These are phyloP conservation scores for Forsythia viridissima DNA, from an alignment of 257 asterid species.

Conservation along the genomic window DNA sequence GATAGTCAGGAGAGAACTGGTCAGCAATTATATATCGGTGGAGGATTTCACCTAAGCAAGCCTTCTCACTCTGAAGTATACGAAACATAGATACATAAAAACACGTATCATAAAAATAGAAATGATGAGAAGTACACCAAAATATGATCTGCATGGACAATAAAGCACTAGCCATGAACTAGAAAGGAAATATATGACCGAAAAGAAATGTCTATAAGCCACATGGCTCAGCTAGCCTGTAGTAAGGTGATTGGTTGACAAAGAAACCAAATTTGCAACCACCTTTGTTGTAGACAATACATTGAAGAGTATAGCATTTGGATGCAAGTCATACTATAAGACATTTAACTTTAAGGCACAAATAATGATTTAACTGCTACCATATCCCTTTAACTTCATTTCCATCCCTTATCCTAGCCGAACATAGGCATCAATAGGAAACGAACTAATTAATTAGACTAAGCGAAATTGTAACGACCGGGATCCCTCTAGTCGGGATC, in stretches of 20 bases:
- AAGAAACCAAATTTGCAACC: not conserved
- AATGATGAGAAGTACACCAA: not conserved
- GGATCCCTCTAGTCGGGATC: too few species aligned
- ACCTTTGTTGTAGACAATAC: not conserved
- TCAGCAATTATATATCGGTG: constrained; percentile 69
- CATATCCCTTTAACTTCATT: not conserved
- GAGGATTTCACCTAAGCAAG: constrained; percentile 76
- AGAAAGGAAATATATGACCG: not conserved
- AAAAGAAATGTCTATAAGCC: not conserved
- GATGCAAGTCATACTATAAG: not conserved
- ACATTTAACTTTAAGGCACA: not conserved
- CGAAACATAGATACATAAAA: not conserved
- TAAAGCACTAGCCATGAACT: not conserved
- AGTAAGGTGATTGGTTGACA: not conserved
- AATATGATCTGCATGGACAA: not conserved
- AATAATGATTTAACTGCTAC: not conserved
- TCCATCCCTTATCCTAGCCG: not conserved
- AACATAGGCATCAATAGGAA: not conserved
- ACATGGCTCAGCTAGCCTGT: not conserved
- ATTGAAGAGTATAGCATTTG: not conserved
- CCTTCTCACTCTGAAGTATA: constrained; percentile 69
- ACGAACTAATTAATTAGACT: not conserved
- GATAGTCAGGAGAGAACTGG: constrained; percentile 74
- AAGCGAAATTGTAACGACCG: not conserved
- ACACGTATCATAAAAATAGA: not conserved